Base-by-base conservation (phyloP, 768 basidiomycete genomes). In the Fomitopsis pulvina region DNA sequence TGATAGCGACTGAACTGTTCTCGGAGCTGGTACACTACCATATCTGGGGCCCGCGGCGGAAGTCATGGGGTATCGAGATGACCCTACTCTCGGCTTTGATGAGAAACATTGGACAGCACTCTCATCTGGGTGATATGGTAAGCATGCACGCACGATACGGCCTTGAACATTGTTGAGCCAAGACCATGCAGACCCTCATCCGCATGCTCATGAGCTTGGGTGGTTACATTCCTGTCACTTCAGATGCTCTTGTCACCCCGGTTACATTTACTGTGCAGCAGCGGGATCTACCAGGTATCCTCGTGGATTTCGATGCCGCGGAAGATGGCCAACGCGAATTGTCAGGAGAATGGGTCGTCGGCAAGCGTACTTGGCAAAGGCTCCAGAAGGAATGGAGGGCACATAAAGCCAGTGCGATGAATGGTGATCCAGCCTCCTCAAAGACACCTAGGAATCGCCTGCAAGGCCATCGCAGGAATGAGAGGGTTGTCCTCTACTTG, bases 311-410 rank as follows among this genome's bases (percentile, higher is more conserved):
- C 48, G 95, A 98, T 61, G 77, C 72, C 4, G 61, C 73, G 16
- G 95, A 99, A 66, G 75, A 75, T 9, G 94, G 92, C 28, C 65
- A 60, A 8, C 78, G 95, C 3, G 88, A 94, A 60, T 74, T 99
- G 26, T 82, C 82, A 1, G 95, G 92, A 0, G 95, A 99, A 72
- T 99, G 95, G 95, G 84, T 98, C 21, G 87, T 97, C n/a, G 91
- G 91, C 29, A 87, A 87, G 65, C 81, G 80, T 55, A 80, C 94
- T 0, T 99, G 95, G 95, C 83, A 82, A 55, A 71, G 81, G 25
- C 72, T 96, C 56, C 92, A 96, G 60, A 70, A 76, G 14, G 91
- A 94, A 60, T 88, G 89, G 80, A 82, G 77, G 60, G 71, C 76
- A 16, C 34, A 52, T 27, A 44, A 45, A 22, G 26, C 18, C 26